Evolutionary conservation across 306 rosid genomes (phyloP).

Genomic region (Prunus mume): DNA sequence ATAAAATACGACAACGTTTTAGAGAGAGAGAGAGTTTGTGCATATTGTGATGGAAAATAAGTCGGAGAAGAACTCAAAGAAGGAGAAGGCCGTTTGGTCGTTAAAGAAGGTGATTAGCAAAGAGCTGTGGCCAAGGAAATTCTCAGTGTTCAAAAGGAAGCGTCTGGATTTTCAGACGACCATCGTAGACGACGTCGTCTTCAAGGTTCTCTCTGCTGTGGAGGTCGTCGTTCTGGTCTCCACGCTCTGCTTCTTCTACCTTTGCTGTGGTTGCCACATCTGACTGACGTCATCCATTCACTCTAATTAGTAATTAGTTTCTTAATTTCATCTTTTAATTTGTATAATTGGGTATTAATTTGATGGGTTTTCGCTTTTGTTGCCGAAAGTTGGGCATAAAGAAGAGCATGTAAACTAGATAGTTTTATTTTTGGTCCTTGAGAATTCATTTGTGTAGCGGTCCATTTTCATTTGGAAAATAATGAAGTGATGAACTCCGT

Average conservation of each 20-base stretch:
- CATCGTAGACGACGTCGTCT: conserved; percentile 58
- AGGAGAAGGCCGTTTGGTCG: conserved; percentile 37
- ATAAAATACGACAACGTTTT: neutral
- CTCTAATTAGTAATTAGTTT: neutral
- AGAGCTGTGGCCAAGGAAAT: conserved; percentile 51
- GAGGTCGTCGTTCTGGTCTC: conserved; percentile 69
- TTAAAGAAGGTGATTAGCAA: conserved; percentile 61
- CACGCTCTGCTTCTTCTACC: conserved; percentile 72
- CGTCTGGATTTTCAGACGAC: conserved; percentile 40
- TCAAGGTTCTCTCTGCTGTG: conserved; percentile 49
- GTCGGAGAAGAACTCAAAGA: neutral
- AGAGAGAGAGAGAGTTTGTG: neutral
- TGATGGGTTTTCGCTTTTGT: neutral
- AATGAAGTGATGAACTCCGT: neutral
- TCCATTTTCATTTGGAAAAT: neutral
- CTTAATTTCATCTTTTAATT: neutral
- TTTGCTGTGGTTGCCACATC: conserved; percentile 75
- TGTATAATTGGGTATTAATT: neutral
- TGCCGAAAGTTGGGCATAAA: neutral
- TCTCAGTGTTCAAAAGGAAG: conserved; percentile 54
- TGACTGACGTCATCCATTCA: conserved; percentile 2
- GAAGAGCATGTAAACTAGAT: neutral
- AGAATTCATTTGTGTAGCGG: neutral
- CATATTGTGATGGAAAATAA: neutral
- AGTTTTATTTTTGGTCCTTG: neutral